These are phyloP conservation scores for Sarocladium kiliense DNA, from an alignment of 2,329 filamentous ascomycete genomes.

Conservation along the genomic window DNA sequence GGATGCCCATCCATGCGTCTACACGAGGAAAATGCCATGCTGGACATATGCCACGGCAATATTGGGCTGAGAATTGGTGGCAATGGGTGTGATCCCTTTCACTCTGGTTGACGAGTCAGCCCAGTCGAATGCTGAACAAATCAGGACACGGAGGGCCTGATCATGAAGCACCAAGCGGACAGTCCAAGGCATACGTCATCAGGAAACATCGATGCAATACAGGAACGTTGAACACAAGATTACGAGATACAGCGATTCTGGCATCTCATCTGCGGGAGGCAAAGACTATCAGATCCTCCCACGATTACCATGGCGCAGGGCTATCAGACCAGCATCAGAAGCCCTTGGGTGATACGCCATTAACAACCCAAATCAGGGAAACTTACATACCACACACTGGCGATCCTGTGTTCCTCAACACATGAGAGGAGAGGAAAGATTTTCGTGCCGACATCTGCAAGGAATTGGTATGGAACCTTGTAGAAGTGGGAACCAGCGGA, in stretches of 20 bases:
- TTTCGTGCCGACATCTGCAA: conserved; percentile 1
- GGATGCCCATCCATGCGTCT: not conserved
- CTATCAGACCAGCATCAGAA: no score
- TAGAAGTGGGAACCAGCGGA: conserved; percentile 4
- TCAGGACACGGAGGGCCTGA: not conserved
- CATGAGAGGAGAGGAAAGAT: not conserved
- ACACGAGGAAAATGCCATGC: not conserved
- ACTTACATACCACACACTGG: not conserved
- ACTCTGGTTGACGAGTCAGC: no score
- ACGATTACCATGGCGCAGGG: no score
- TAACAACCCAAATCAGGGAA: not conserved
- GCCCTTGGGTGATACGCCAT: no score
- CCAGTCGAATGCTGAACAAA: not conserved
- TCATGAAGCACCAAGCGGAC: not conserved
- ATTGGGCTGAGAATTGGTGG: not conserved
- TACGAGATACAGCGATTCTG: no score
- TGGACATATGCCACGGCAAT: not conserved
- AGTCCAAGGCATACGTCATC: not conserved
- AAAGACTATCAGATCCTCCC: no score
- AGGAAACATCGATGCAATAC: no score
- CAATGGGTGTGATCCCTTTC: no score
- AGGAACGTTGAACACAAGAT: no score
- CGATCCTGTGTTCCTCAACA: not conserved
- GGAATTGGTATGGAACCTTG: conserved; percentile 2
- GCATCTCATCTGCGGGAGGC: no score